Evolutionary conservation across 2,329 filamentous ascomycete species (phyloP).

Genomic region (Penicillium sp.): DNA sequence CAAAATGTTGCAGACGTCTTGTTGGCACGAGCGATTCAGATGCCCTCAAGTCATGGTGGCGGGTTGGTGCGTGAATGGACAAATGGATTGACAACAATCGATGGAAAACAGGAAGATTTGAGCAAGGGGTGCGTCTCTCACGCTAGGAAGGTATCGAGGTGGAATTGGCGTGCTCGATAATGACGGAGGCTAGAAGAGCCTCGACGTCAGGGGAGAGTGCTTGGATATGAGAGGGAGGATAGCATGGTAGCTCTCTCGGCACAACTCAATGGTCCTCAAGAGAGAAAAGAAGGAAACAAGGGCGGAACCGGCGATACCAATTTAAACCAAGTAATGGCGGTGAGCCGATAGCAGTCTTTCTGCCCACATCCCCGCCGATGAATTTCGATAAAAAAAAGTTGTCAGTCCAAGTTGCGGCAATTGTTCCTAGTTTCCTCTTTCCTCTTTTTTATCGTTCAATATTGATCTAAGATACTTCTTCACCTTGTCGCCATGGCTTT

Average conservation of each 20-base stretch:
- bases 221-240: conserved; percentile 4
- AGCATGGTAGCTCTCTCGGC: conserved; percentile 6
- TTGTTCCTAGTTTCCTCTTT: not conserved
- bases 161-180: conserved; percentile 2
- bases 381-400: conserved; percentile 17
- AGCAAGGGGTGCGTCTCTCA: conserved; percentile 14
- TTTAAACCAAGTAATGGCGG: not conserved
- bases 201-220: not conserved
- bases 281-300: not conserved
- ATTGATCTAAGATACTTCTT: not conserved
- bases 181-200: conserved; percentile 1
- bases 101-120: conserved; percentile 1
- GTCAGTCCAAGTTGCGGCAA: not conserved
- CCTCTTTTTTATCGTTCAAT: not conserved
- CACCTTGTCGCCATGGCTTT: conserved; percentile 15
- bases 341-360: conserved; percentile 14
- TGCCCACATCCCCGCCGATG: conserved; percentile 22
- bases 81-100: not conserved
- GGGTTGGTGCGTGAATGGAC: not conserved
- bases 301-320: not conserved
- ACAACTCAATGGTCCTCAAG: conserved; percentile 6
- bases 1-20: not conserved
- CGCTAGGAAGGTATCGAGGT: conserved; percentile 15
- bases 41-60: not conserved
- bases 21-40: not conserved